Evolutionary conservation across 2,329 filamentous ascomycete species (phyloP).

Genomic region (Colletotrichum somersetense): DNA sequence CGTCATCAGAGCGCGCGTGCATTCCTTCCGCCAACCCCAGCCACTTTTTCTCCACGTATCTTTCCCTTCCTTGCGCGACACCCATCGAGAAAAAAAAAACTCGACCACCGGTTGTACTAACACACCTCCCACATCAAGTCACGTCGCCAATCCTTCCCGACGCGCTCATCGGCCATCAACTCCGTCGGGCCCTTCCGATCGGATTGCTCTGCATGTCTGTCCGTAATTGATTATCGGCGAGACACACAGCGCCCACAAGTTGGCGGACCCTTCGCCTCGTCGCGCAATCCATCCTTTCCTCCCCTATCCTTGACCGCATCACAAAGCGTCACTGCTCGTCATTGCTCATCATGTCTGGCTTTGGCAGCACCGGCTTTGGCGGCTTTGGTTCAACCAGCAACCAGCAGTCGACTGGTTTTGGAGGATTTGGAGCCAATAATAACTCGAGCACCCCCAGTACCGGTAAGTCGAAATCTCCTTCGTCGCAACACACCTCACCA

Average conservation of each 20-base stretch:
- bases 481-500: not conserved
- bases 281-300: constrained; percentile 5
- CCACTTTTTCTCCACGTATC: constrained; percentile 40
- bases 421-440: constrained; percentile 65
- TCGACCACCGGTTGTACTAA: constrained; percentile 26
- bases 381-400: constrained; percentile 72
- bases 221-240: constrained; percentile 37
- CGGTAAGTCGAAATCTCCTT: constrained; percentile 61
- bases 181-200: constrained; percentile 18
- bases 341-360: constrained; percentile 62
- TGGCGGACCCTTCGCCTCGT: constrained; percentile 8
- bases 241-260: constrained; percentile 22
- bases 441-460: constrained; percentile 52
- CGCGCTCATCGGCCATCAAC: constrained; percentile 32
- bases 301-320: constrained; percentile 6
- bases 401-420: constrained; percentile 63
- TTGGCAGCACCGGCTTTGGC: constrained; percentile 62
- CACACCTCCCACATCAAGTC: constrained; percentile 18
- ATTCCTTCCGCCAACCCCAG: constrained; percentile 35
- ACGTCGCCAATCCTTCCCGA: constrained; percentile 30
- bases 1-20: constrained; percentile 21
- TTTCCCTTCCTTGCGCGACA: constrained; percentile 32
- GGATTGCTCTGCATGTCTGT: constrained; percentile 32
- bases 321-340: constrained; percentile 7
- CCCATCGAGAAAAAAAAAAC: constrained; percentile 29